Evolutionary conservation across 2,329 filamentous ascomycete species (phyloP), one percentile per base, ranked within the genome.

Genomic region (Hirsutella minnesotensis): DNA sequence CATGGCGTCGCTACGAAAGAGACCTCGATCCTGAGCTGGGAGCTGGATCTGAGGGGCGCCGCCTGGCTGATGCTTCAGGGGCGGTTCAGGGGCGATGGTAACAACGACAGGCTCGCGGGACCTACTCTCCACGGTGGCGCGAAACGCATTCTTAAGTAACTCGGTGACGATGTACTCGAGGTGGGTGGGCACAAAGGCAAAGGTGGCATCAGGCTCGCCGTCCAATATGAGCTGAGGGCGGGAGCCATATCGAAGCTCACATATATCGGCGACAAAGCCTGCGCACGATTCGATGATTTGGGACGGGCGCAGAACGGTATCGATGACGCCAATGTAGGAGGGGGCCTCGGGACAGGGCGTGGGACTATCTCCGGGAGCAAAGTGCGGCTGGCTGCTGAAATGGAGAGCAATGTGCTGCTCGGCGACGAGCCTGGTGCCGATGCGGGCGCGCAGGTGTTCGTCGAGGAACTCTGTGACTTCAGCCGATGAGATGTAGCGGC

Each of bases 121-220:
- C n/a, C 80, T 79, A 45, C 76, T 81, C 63, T 98, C 92, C 9
- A 96, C 81, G 0, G 87, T 94, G 4, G 92, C 90, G 36, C 92
- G 79, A 67, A 96, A 98, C 1, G 89, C 86, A 57, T 98, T 98
- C 64, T 98, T 98, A 45, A 98, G 74, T 1, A 98, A 73, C 63
- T 98, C 92, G 0, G 90, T 98, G 49, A 95, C 77, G 50, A 98
- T 95, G 62, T 98, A 98, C 63, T 96, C 90, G 20, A 98, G 75
- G 61, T 98, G 92, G 60, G 94, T 92, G 13, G 92, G 92, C 9
- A 98, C 82, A 56, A 94, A 92, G 18, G 90, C 88, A 57, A 98
- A 94, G 0, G 80, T 82, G n/a, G 89, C 87, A 41, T 84, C 81
- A 0, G 84, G 81, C 58, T 94, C 83, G 49, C 92, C 92, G 51